A percentile compares a stretch with the other conserved stretches of the same genome.
phyloP scores from a whole-genome alignment of 1,284 basidiomycete genomes.

The Sporisorium graminicola region DNA sequence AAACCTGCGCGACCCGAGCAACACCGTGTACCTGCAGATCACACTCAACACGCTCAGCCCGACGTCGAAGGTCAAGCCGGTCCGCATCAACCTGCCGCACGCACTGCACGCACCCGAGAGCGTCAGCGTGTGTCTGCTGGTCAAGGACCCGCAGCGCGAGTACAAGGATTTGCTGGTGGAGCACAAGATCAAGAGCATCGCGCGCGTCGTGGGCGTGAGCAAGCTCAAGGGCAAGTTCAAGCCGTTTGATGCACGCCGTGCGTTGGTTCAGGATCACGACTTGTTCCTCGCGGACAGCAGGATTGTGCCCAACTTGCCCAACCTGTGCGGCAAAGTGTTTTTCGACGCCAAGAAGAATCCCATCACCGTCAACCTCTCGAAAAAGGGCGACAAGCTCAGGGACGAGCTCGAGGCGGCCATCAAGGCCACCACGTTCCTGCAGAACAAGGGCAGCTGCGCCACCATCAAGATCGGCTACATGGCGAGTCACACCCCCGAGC shows the following conservation, averaged over 20 bases:
- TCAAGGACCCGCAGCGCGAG: conserved; percentile 93
- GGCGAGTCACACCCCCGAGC: conserved; percentile 77
- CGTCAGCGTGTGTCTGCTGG: conserved; percentile 86
- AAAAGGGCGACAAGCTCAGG: conserved; percentile 81
- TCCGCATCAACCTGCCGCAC: conserved; percentile 71
- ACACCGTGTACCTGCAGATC: conserved; percentile 60
- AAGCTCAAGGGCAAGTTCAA: conserved; percentile 70
- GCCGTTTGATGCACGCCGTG: conserved; percentile 85
- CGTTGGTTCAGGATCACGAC: conserved; percentile 87
- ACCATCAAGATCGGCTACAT: conserved; percentile 85
- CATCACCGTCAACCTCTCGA: conserved; percentile 84
- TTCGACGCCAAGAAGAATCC: conserved; percentile 96
- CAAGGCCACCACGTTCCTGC: conserved; percentile 91
- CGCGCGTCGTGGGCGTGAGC: conserved; percentile 86
- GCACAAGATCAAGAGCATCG: conserved; percentile 86
- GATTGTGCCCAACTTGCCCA: conserved; percentile 86
- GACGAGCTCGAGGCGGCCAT: conserved; percentile 89
- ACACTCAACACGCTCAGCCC: conserved; percentile 57
- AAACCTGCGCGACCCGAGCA: conserved; percentile 44
- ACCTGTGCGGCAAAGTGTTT: conserved; percentile 88
- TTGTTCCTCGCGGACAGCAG: conserved; percentile 94
- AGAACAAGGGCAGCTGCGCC: conserved; percentile 62
- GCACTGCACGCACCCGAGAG: conserved; percentile 84
- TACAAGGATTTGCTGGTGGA: conserved; percentile 91
- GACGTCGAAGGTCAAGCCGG: conserved; percentile 58